Evolutionary conservation across 495 filamentous ascomycete genomes (phyloP), one percentile per base, ranked within the genome.

Genomic region (Pyrenula massariospora): DNA sequence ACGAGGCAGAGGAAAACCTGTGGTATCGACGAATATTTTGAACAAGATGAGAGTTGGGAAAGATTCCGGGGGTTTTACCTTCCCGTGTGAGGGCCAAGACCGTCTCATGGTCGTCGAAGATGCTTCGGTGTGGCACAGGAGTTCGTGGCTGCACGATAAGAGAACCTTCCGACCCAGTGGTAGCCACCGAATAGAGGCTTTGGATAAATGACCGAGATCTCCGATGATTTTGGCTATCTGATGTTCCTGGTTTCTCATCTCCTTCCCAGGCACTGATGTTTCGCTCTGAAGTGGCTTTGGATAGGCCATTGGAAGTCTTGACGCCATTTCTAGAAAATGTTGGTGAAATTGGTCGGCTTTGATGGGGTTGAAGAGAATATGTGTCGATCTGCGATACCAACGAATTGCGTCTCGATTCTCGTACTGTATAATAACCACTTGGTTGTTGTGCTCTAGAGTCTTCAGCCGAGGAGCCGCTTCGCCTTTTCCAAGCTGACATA

Each of bases 1-100:
- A 91, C 0, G 84, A 83, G 0, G 87, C 87, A 12, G 86, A 88
- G 0, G 87, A 81, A 65, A 89, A 91, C 0, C 86, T 84, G 68
- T 84, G 84, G 62, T 87, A 91, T 31, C 87, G 79, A 19, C 83
- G 74, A 15, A 90, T 81, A 62, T 90, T 91, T 47, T 79, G 77
- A 1, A 87, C 72, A 48, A 91, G 75, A 60, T 87, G 85, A 51
- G 77, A 72, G 15, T 75, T 64, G 0, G 87, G 87, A 56, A 88
- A 90, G 24, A 86, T 79, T 0, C 83, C 80, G 1, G 81, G 76
- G 11, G 85, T 70, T 49, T 71, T 65, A 0, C 84, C 84, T 15
- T 76, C 77, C 5, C 74, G 73, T 24, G 79, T 74, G 3, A 87
- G 74, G 0, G 70, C 73, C 56, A 77, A 69, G 15, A 88, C 68